These are phyloP conservation scores for Wakefieldia striispora DNA, from an alignment of 768 basidiomycete species.

Conservation along the genomic window DNA sequence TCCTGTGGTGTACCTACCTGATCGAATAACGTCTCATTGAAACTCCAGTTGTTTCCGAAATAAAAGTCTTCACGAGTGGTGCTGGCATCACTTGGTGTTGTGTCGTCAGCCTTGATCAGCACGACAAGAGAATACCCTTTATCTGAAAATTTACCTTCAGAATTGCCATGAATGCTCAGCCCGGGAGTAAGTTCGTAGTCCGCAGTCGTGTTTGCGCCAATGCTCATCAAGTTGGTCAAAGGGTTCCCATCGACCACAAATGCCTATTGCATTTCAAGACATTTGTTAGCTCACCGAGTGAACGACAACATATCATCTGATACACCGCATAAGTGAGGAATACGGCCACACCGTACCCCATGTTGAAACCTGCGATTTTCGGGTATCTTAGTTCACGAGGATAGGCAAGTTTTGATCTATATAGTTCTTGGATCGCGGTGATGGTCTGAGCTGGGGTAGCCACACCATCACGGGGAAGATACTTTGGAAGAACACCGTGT, in stretches of 20 bases:
- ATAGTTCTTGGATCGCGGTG: constrained; percentile 21
- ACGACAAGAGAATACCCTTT: not conserved
- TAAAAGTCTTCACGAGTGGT: constrained; percentile 25
- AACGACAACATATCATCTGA: not conserved
- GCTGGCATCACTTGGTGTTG: constrained; percentile 21
- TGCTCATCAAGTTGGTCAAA: constrained; percentile 27
- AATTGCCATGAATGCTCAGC: constrained; percentile 24
- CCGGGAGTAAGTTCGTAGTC: constrained; percentile 14
- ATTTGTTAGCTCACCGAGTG: not conserved
- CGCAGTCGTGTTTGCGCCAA: constrained; percentile 22
- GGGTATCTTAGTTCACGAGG: not conserved
- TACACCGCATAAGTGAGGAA: constrained; percentile 24
- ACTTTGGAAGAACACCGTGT: constrained; percentile 5
- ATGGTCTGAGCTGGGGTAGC: constrained; percentile 24
- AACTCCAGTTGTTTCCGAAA: constrained; percentile 24
- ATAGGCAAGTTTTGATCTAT: not conserved
- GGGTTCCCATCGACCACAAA: constrained; percentile 28
- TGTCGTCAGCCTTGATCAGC: not conserved
- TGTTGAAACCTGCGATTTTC: constrained; percentile 19
- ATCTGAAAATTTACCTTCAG: constrained; percentile 14
- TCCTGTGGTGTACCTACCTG: not conserved
- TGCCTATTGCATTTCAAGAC: constrained; percentile 7
- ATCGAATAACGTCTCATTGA: constrained; percentile 27
- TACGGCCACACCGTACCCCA: constrained; percentile 20
- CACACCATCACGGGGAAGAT: constrained; percentile 20